Percentiles rank a stretch among this genome's conserved stretches.
phyloP scores from a whole-genome alignment of 179 eudicot species.

The Pouteria campechiana region DNA sequence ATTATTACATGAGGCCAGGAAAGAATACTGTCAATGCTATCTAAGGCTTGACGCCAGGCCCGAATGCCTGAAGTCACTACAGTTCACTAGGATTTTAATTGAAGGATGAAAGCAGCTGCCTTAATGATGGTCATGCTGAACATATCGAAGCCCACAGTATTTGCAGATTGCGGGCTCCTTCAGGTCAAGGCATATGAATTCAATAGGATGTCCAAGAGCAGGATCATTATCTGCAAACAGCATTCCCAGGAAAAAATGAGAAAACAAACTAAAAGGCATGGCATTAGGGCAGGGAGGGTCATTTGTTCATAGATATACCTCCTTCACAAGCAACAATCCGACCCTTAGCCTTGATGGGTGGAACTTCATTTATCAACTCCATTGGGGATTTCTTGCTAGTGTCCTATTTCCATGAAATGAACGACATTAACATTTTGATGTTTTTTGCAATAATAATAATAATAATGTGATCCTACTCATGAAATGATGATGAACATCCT shows the following conservation, averaged over 20 bases:
- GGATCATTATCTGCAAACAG: slow-evolving; percentile 58
- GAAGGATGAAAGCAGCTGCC: too few species aligned
- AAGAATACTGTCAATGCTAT: too few species aligned
- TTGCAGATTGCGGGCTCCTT: slow-evolving; percentile 82
- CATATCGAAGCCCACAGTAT: slow-evolving; percentile 79
- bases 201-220: slow-evolving; percentile 86
- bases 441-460: too few species aligned
- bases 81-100: too few species aligned
- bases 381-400: slow-evolving; percentile 85
- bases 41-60: too few species aligned
- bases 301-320: slow-evolving; percentile 31
- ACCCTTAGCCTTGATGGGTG: slow-evolving; percentile 85
- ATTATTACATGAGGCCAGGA: too few species aligned
- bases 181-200: slow-evolving; percentile 86
- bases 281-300: background rate
- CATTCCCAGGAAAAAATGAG: background rate
- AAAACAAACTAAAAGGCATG: background rate
- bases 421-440: too few species aligned
- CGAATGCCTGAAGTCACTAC: too few species aligned
- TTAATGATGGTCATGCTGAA: slow-evolving; percentile 73
- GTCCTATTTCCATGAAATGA: too few species aligned
- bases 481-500: too few species aligned
- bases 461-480: too few species aligned
- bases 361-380: slow-evolving; percentile 89
- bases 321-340: slow-evolving; percentile 91